Conservation (phyloP, 2,329 filamentous ascomycete genomes). For the Alternaria consortialis region DNA sequence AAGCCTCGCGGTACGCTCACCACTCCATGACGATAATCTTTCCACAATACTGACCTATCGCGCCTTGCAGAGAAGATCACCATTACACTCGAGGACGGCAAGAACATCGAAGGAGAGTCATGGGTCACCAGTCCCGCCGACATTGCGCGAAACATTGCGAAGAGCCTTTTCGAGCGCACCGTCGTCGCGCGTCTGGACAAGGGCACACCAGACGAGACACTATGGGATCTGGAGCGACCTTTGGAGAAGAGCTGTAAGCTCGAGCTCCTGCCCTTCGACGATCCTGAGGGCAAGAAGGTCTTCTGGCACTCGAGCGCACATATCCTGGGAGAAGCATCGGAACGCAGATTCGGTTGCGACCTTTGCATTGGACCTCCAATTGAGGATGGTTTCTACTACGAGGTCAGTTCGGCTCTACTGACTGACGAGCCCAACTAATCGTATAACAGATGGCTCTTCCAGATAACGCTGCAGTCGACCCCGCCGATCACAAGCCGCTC, state of each 20-base stretch:
- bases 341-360: conserved; percentile 88
- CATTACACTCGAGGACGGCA: conserved; percentile 77
- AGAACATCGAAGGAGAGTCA: conserved; percentile 75
- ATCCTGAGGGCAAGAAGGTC: conserved; percentile 82
- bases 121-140: conserved; percentile 91
- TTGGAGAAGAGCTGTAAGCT: conserved; percentile 88
- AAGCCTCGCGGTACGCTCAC: conserved; percentile 66
- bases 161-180: conserved; percentile 83
- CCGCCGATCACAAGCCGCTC: conserved; percentile 83
- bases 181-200: conserved; percentile 88
- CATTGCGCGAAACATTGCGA: conserved; percentile 81
- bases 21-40: background rate
- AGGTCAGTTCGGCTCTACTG: conserved; percentile 51
- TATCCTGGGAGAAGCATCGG: conserved; percentile 92
- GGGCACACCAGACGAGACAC: conserved; percentile 71
- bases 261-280: conserved; percentile 83
- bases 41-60: conserved; percentile 24
- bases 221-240: conserved; percentile 94
- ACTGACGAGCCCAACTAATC: conserved; percentile 11
- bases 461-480: conserved; percentile 73
- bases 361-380: conserved; percentile 94
- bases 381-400: conserved; percentile 94
- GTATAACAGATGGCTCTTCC: conserved; percentile 74
- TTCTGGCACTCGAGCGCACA: conserved; percentile 99
- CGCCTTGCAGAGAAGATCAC: conserved; percentile 68